Conservation (phyloP, 345 rosid genomes). For the Orychophragmus violaceus region DNA sequence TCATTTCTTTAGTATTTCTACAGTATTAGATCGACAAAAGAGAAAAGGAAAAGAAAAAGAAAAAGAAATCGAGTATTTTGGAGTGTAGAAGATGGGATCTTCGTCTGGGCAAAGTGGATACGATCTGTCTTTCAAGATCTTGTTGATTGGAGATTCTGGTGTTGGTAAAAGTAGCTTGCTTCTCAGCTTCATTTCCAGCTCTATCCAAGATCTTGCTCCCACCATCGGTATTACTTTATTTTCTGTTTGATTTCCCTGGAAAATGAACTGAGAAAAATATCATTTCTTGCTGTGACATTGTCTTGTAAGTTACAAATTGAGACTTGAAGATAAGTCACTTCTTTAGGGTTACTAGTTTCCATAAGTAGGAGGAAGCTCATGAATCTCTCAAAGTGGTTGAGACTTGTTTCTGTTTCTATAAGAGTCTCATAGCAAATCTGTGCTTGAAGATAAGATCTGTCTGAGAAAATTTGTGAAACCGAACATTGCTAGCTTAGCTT, state of each 20-base stretch:
- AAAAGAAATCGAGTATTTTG: background rate
- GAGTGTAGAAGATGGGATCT: conserved; percentile 31
- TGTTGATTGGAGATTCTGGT: conserved; percentile 94
- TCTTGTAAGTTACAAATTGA: background rate
- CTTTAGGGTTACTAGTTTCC: background rate
- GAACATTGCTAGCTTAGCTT: background rate
- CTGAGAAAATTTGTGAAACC: background rate
- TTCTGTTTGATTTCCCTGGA: conserved; percentile 9
- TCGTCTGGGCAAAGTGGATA: conserved; percentile 50
- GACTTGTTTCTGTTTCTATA: background rate
- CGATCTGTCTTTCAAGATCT: conserved; percentile 87
- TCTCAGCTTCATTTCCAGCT: conserved; percentile 69
- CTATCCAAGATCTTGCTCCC: conserved; percentile 67
- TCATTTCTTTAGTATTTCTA: conserved; percentile 12
- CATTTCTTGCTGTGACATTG: background rate
- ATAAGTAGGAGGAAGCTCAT: background rate
- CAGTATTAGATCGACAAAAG: conserved; percentile 15
- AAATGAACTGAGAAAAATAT: background rate
- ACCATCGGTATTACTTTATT: conserved; percentile 54
- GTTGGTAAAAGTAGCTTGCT: conserved; percentile 96
- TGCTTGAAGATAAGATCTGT: background rate
- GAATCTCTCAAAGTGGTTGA: background rate
- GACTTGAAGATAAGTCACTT: background rate
- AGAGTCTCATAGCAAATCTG: background rate
- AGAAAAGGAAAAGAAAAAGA: background rate